These are phyloP conservation scores for Podospora tetraspora DNA, from an alignment of 495 filamentous ascomycete genomes.

Conservation along the genomic window DNA sequence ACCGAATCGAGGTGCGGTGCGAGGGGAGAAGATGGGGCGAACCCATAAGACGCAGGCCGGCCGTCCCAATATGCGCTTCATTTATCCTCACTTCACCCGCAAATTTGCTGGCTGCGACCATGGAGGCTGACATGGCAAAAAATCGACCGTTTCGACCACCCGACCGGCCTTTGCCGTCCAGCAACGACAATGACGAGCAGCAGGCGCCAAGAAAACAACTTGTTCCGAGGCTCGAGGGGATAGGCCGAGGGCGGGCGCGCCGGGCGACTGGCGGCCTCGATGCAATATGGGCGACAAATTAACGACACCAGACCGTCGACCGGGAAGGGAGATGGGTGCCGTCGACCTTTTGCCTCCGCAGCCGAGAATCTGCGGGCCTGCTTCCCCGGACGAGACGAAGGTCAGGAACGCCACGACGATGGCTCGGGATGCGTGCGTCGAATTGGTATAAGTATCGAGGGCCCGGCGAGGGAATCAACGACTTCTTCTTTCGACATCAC, in stretches of 20 bases:
- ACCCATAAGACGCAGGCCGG: slow-evolving; percentile 30
- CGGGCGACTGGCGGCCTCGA: slow-evolving; percentile 7
- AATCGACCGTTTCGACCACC: slow-evolving; percentile 15
- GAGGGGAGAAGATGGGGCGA: slow-evolving; percentile 10
- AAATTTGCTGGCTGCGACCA: slow-evolving; percentile 37
- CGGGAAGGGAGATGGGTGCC: slow-evolving; percentile 20
- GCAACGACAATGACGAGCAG: slow-evolving; percentile 14
- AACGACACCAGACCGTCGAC: slow-evolving; percentile 24
- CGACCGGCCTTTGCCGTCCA: slow-evolving; percentile 10
- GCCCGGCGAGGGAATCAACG: slow-evolving; percentile 27
- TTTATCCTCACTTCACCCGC: slow-evolving; percentile 49
- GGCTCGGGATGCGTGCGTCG: not conserved
- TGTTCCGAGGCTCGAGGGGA: slow-evolving; percentile 13
- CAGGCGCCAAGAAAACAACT: slow-evolving; percentile 11
- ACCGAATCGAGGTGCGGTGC: not conserved
- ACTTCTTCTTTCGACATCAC: slow-evolving; percentile 23
- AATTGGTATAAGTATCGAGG: slow-evolving; percentile 31
- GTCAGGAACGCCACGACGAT: not conserved
- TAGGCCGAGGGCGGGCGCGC: slow-evolving; percentile 7
- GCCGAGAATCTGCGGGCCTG: slow-evolving; percentile 18
- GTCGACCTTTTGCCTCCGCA: slow-evolving; percentile 25
- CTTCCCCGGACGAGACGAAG: slow-evolving; percentile 11
- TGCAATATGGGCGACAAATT: slow-evolving; percentile 27
- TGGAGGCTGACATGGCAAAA: slow-evolving; percentile 20
- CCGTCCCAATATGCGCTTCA: slow-evolving; percentile 43